These are phyloP conservation scores for Myotisia sp. DNA, from an alignment of 2,329 filamentous ascomycete species.

Conservation along the genomic window DNA sequence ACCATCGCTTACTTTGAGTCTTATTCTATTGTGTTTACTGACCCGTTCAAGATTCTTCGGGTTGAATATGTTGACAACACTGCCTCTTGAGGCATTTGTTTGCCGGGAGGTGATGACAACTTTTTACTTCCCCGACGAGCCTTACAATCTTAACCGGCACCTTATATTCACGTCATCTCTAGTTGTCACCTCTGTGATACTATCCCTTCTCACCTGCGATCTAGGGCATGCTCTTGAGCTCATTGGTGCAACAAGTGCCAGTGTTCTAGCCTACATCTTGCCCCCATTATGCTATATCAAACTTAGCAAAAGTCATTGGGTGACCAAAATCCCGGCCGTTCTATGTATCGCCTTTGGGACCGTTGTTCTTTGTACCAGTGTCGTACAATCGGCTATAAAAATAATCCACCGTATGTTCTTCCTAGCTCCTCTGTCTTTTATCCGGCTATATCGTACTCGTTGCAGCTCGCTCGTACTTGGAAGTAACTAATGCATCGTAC, in stretches of 20 bases:
- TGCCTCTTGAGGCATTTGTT: slow-evolving; percentile 93
- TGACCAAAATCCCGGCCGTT: slow-evolving; percentile 55
- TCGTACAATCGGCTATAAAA: slow-evolving; percentile 58
- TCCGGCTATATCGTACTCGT: slow-evolving; percentile 11
- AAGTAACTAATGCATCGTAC: background rate
- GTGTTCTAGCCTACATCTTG: slow-evolving; percentile 85
- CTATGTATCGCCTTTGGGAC: slow-evolving; percentile 65
- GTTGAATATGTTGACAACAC: slow-evolving; percentile 94
- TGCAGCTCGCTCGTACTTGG: background rate
- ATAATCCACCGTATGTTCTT: slow-evolving; percentile 37
- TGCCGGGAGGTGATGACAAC: slow-evolving; percentile 93
- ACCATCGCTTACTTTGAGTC: background rate
- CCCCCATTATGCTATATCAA: slow-evolving; percentile 93
- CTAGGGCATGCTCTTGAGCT: slow-evolving; percentile 89
- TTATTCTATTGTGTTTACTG: slow-evolving; percentile 1
- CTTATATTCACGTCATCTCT: slow-evolving; percentile 72
- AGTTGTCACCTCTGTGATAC: slow-evolving; percentile 60
- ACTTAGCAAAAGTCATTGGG: slow-evolving; percentile 62
- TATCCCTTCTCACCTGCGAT: slow-evolving; percentile 81
- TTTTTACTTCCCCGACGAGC: slow-evolving; percentile 58
- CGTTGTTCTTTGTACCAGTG: slow-evolving; percentile 65
- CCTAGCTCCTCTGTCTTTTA: background rate
- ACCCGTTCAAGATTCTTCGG: slow-evolving; percentile 73
- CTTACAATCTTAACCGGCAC: slow-evolving; percentile 72
- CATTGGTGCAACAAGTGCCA: slow-evolving; percentile 87